These are phyloP conservation scores for Dalbergia cultrata DNA, from an alignment of 306 rosid genomes.

Conservation along the genomic window DNA sequence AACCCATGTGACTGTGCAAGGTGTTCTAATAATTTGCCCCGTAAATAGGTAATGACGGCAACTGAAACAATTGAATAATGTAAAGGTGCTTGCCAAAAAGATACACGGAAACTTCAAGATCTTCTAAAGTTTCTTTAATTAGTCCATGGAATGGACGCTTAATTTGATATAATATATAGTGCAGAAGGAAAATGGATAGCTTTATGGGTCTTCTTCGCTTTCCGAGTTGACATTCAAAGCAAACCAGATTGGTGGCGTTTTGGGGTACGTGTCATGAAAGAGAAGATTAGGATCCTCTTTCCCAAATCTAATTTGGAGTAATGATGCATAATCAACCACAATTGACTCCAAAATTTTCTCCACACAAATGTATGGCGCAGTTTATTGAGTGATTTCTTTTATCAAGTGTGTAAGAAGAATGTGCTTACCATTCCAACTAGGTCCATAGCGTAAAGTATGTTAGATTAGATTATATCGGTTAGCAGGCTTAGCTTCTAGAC, in stretches of 20 bases:
- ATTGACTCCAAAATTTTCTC: neutral
- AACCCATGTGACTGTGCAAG: conserved; percentile 23
- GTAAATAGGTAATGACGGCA: conserved; percentile 59
- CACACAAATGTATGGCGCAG: conserved; percentile 34
- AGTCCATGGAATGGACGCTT: conserved; percentile 34
- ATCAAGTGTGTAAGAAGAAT: neutral
- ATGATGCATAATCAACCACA: conserved; percentile 7
- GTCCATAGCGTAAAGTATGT: neutral
- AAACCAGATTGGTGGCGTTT: conserved; percentile 16
- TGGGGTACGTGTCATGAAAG: conserved; percentile 28
- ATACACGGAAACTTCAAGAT: conserved; percentile 46
- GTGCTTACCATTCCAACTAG: neutral
- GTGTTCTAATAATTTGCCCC: conserved; percentile 50
- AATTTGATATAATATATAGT: conserved; percentile 47
- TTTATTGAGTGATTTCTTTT: conserved; percentile 11
- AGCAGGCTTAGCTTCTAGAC: neutral
- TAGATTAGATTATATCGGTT: neutral
- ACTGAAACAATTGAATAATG: conserved; percentile 49
- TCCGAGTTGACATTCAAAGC: conserved; percentile 24
- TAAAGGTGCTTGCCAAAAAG: conserved; percentile 42
- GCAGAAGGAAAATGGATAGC: conserved; percentile 2
- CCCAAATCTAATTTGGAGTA: conserved; percentile 23
- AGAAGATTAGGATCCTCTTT: conserved; percentile 26
- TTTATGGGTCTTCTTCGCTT: conserved; percentile 16
- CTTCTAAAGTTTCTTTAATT: conserved; percentile 40